Percentiles rank a stretch among this genome's conserved stretches.
Evolutionary conservation across 176 grass and related monocot genomes (phyloP).

Genomic region (Aegilops sharonensis): DNA sequence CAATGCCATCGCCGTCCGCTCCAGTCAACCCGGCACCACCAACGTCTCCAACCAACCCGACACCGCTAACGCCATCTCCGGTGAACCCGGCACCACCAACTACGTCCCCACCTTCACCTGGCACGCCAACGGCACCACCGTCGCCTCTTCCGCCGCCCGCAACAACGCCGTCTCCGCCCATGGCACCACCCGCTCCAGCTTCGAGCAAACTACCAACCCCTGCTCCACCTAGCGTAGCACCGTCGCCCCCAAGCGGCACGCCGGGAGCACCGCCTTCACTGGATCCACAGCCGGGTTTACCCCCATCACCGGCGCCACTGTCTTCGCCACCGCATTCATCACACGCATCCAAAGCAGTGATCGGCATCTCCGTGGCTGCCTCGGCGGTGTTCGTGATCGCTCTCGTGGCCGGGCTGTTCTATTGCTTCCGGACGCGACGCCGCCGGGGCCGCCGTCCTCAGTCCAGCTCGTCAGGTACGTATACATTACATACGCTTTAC

Average conservation of each 20-base stretch:
- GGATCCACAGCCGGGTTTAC: not conserved
- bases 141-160: not conserved
- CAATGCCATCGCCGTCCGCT: not conserved
- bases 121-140: not conserved
- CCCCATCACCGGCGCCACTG: not conserved
- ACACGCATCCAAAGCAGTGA: not conserved
- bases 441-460: not conserved
- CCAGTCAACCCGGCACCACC: not conserved
- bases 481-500: not conserved
- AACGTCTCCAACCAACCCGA: not conserved
- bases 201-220: not conserved
- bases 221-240: not conserved
- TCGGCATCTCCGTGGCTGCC: constrained; percentile 34
- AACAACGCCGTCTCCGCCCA: not conserved
- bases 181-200: not conserved
- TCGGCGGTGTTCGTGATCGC: constrained; percentile 19
- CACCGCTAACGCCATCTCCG: not conserved
- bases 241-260: not conserved
- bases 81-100: not conserved
- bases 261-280: not conserved
- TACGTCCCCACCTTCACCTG: not conserved
- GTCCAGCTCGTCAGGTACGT: constrained; percentile 25
- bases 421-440: constrained; percentile 27
- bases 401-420: constrained; percentile 36
- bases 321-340: not conserved